Conservation (phyloP, 2,329 filamentous ascomycete genomes). For the Neonectria hederae region DNA sequence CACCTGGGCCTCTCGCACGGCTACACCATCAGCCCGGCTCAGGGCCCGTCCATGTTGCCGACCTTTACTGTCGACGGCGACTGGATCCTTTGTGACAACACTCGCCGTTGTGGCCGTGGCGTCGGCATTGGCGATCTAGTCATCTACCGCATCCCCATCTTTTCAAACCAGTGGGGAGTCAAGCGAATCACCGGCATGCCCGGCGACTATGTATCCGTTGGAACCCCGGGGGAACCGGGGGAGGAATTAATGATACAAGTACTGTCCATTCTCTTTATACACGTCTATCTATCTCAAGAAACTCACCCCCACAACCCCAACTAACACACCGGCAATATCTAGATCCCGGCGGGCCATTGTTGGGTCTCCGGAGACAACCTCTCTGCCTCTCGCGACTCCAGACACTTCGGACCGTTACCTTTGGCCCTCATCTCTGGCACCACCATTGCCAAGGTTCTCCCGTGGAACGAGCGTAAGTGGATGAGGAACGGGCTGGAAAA, state of each 20-base stretch:
- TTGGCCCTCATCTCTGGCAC: constrained; percentile 87
- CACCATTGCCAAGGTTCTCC: constrained; percentile 71
- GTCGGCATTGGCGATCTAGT: constrained; percentile 84
- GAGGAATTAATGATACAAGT: constrained; percentile 73
- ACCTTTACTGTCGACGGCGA: constrained; percentile 77
- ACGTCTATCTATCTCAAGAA: not conserved
- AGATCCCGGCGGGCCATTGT: constrained; percentile 92
- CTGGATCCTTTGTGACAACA: constrained; percentile 73
- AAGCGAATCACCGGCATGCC: constrained; percentile 84
- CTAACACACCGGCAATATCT: constrained; percentile 23
- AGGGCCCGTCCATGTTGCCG: constrained; percentile 89
- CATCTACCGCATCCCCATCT: constrained; percentile 77
- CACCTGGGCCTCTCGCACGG: constrained; percentile 66
- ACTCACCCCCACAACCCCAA: not conserved
- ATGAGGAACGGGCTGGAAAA: constrained; percentile 43
- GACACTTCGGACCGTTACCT: constrained; percentile 86
- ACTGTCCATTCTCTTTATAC: constrained; percentile 1
- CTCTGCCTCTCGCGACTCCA: constrained; percentile 83
- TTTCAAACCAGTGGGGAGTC: constrained; percentile 67
- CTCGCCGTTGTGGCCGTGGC: constrained; percentile 73
- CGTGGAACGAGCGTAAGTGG: constrained; percentile 61
- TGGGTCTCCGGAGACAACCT: constrained; percentile 93
- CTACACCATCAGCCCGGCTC: constrained; percentile 66
- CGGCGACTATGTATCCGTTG: constrained; percentile 77
- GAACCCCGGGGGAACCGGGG: constrained; percentile 63